A percentile compares a stretch with the other conserved stretches of the same genome.
These are phyloP conservation scores for Aotearoamyces nothofagi DNA, from an alignment of 2,329 filamentous ascomycete genomes.

Conservation along the genomic window DNA sequence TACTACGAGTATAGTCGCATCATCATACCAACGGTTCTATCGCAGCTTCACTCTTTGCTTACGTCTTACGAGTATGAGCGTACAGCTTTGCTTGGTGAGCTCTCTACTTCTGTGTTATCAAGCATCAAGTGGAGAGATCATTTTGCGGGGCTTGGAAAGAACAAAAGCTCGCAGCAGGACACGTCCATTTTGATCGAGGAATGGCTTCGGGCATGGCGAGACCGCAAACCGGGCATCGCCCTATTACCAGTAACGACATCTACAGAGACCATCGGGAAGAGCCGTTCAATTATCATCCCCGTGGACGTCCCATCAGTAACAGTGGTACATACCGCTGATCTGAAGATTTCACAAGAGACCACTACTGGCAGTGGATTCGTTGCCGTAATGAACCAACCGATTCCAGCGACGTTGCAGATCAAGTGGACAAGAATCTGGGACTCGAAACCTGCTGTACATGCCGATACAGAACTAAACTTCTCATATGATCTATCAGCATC, in stretches of 20 bases:
- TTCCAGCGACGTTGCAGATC: constrained; percentile 45
- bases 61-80: constrained; percentile 39
- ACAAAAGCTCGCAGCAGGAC: constrained; percentile 9
- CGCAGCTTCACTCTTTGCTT: constrained; percentile 28
- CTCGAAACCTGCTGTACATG: constrained; percentile 3
- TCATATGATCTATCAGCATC: constrained; percentile 68
- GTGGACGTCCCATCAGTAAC: constrained; percentile 78
- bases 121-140: constrained; percentile 30
- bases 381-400: constrained; percentile 45
- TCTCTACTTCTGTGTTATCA: constrained; percentile 32
- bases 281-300: constrained; percentile 63
- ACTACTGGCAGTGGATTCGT: constrained; percentile 21
- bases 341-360: constrained; percentile 31
- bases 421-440: constrained; percentile 51
- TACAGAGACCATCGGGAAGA: constrained; percentile 21
- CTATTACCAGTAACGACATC: constrained; percentile 10
- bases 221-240: constrained; percentile 10
- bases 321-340: constrained; percentile 66
- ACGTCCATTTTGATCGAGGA: constrained; percentile 10
- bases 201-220: constrained; percentile 13
- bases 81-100: constrained; percentile 33
- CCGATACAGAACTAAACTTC: constrained; percentile 42
- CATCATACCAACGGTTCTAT: constrained; percentile 27
- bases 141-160: constrained; percentile 32
- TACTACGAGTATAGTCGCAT: constrained; percentile 32